These are phyloP conservation scores for Malassezia pachydermatis DNA, from an alignment of 1,284 basidiomycete genomes.

Conservation along the genomic window DNA sequence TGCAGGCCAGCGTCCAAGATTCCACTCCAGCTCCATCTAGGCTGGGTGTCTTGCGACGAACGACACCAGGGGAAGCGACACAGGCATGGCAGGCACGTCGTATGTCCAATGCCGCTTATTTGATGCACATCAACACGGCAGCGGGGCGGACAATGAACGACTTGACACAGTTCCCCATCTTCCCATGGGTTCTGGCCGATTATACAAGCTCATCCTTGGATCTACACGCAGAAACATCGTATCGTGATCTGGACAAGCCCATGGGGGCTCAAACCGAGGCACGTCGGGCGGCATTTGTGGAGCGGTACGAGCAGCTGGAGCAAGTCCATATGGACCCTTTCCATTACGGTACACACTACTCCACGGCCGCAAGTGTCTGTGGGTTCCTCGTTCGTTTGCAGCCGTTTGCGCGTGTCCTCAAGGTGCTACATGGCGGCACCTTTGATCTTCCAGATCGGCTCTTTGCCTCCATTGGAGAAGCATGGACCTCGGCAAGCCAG, in stretches of 20 bases:
- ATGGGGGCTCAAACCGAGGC: constrained; percentile 80
- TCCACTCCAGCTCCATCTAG: constrained; percentile 1
- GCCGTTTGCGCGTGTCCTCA: constrained; percentile 51
- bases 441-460: constrained; percentile 91
- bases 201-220: constrained; percentile 69
- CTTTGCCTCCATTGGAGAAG: constrained; percentile 62
- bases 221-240: constrained; percentile 58
- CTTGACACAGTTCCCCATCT: constrained; percentile 88
- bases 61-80: constrained; percentile 32
- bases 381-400: constrained; percentile 82
- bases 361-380: constrained; percentile 91
- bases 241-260: constrained; percentile 69
- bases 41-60: constrained; percentile 28
- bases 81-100: constrained; percentile 37
- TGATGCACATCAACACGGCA: constrained; percentile 47
- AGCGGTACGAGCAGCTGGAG: constrained; percentile 63
- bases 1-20: constrained; percentile 27
- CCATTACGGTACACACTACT: constrained; percentile 69
- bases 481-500: constrained; percentile 73
- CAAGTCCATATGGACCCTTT: constrained; percentile 61
- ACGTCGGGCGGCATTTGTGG: constrained; percentile 51
- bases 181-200: constrained; percentile 79
- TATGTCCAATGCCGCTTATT: constrained; percentile 46
- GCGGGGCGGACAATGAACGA: constrained; percentile 51
- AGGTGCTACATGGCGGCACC: constrained; percentile 53